Percentiles rank a stretch among this genome's conserved stretches.
Evolutionary conservation across 805 yeast species (phyloP).

Genomic region (Maudiozyma pseudohumilis): DNA sequence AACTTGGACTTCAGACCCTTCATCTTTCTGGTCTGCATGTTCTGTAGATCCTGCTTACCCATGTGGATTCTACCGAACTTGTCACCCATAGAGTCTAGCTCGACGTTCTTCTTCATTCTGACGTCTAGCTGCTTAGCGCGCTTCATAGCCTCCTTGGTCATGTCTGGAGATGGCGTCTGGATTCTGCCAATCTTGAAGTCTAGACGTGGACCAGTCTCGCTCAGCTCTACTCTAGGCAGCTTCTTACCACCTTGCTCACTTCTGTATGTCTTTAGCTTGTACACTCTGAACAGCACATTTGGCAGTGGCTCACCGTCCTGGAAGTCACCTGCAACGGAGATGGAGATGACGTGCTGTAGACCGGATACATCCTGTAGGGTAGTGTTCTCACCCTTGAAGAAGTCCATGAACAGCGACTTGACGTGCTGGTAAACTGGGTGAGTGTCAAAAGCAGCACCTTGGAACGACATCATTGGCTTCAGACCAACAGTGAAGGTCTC

Average conservation of each 20-base stretch:
- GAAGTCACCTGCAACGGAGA: conserved; percentile 67
- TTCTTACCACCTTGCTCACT: conserved; percentile 61
- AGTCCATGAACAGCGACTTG: conserved; percentile 82
- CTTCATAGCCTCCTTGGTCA: conserved; percentile 80
- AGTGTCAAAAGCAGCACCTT: conserved; percentile 83
- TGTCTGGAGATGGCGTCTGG: conserved; percentile 71
- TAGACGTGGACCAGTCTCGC: conserved; percentile 91
- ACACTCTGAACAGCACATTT: conserved; percentile 79
- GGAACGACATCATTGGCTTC: conserved; percentile 89
- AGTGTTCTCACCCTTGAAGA: conserved; percentile 77
- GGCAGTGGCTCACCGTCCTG: conserved; percentile 67
- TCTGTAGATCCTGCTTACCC: conserved; percentile 86
- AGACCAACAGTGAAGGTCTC: conserved; percentile 77
- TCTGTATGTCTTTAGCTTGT: conserved; percentile 68
- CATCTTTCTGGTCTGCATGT: conserved; percentile 95
- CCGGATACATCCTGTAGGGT: conserved; percentile 89
- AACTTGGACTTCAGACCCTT: conserved; percentile 86
- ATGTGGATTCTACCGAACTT: conserved; percentile 93
- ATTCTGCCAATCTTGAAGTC: conserved; percentile 89
- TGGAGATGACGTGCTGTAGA: conserved; percentile 77
- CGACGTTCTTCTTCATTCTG: conserved; percentile 80
- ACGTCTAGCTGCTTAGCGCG: conserved; percentile 74
- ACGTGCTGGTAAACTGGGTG: conserved; percentile 79
- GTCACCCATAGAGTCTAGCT: conserved; percentile 85
- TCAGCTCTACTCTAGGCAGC: conserved; percentile 87